These are phyloP conservation scores for Kalaharituber pfeilii DNA, from an alignment of 2,329 filamentous ascomycete genomes.

Conservation along the genomic window DNA sequence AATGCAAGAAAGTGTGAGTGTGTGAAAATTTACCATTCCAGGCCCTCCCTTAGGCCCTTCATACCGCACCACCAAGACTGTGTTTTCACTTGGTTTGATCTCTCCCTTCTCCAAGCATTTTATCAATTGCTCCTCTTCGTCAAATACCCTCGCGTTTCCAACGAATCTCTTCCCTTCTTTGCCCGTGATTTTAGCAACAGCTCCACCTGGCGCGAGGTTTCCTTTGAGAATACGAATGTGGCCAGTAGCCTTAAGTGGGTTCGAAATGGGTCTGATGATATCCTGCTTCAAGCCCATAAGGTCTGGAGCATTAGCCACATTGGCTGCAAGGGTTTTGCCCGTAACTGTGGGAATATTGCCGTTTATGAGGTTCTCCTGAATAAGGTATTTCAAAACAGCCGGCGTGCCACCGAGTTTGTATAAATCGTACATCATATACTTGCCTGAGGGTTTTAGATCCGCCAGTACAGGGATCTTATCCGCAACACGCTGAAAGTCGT, in stretches of 20 bases:
- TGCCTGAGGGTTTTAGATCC: slow-evolving; percentile 66
- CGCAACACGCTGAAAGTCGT: slow-evolving; percentile 66
- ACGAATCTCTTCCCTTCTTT: slow-evolving; percentile 76
- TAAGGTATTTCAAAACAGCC: slow-evolving; percentile 67
- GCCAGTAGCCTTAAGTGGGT: slow-evolving; percentile 71
- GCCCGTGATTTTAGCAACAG: slow-evolving; percentile 90
- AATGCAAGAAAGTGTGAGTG: slow-evolving; percentile 4
- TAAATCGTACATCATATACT: slow-evolving; percentile 70
- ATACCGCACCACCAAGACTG: slow-evolving; percentile 80
- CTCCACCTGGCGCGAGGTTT: slow-evolving; percentile 73
- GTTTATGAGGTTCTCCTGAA: slow-evolving; percentile 58
- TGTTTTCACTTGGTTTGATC: slow-evolving; percentile 57
- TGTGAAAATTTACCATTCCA: slow-evolving; percentile 44
- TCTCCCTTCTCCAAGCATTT: slow-evolving; percentile 52
- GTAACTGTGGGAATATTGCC: slow-evolving; percentile 67
- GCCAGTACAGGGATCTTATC: slow-evolving; percentile 75
- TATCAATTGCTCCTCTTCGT: slow-evolving; percentile 70
- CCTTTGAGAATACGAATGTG: slow-evolving; percentile 79
- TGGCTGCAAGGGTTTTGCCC: slow-evolving; percentile 65
- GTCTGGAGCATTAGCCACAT: slow-evolving; percentile 58
- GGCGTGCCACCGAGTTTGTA: slow-evolving; percentile 75
- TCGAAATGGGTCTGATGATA: slow-evolving; percentile 63
- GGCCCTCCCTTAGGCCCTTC: slow-evolving; percentile 87
- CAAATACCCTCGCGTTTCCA: slow-evolving; percentile 65
- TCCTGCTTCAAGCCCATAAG: slow-evolving; percentile 55